A percentile compares a stretch with the other conserved stretches of the same genome.
Evolutionary conservation across 2,329 filamentous ascomycete genomes (phyloP).

Genomic region (Aphanoascus verrucosus): DNA sequence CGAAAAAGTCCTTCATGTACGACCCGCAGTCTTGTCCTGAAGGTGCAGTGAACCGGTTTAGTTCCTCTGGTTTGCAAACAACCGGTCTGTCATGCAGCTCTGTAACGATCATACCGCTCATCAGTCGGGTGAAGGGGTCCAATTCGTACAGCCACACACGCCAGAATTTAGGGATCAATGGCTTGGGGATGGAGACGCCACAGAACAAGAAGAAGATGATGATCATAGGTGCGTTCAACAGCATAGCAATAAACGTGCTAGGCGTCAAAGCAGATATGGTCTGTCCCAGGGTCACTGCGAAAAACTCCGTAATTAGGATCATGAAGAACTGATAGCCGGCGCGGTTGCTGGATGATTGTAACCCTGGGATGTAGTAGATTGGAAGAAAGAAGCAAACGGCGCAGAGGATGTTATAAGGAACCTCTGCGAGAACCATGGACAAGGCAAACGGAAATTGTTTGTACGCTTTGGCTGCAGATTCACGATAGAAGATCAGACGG

Average conservation of each 20-base stretch:
- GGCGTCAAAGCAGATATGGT: slow-evolving; percentile 67
- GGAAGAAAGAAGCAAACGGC: slow-evolving; percentile 71
- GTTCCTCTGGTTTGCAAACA: slow-evolving; percentile 26
- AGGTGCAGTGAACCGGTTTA: slow-evolving; percentile 40
- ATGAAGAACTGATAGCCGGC: slow-evolving; percentile 85
- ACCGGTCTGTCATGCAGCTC: slow-evolving; percentile 26
- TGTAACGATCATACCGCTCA: slow-evolving; percentile 31
- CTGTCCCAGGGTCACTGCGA: slow-evolving; percentile 70
- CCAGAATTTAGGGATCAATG: slow-evolving; percentile 59
- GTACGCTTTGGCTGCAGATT: slow-evolving; percentile 79
- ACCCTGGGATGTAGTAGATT: slow-evolving; percentile 73
- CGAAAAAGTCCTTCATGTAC: slow-evolving; percentile 39
- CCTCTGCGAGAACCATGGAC: slow-evolving; percentile 69
- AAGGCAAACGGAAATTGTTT: slow-evolving; percentile 65
- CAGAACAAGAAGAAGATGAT: slow-evolving; percentile 59
- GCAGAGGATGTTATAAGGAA: slow-evolving; percentile 74
- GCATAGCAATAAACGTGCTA: slow-evolving; percentile 53
- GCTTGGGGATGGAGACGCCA: slow-evolving; percentile 42
- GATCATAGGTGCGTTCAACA: slow-evolving; percentile 68
- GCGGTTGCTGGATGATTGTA: slow-evolving; percentile 51
- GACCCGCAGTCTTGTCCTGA: slow-evolving; percentile 50
- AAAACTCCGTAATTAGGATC: slow-evolving; percentile 70
- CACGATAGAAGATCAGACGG: slow-evolving; percentile 73
- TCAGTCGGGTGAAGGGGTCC: slow-evolving; percentile 54
- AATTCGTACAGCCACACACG: slow-evolving; percentile 68